Conservation (phyloP, 2,329 filamentous ascomycete genomes). For the Microdochium bolleyi region DNA sequence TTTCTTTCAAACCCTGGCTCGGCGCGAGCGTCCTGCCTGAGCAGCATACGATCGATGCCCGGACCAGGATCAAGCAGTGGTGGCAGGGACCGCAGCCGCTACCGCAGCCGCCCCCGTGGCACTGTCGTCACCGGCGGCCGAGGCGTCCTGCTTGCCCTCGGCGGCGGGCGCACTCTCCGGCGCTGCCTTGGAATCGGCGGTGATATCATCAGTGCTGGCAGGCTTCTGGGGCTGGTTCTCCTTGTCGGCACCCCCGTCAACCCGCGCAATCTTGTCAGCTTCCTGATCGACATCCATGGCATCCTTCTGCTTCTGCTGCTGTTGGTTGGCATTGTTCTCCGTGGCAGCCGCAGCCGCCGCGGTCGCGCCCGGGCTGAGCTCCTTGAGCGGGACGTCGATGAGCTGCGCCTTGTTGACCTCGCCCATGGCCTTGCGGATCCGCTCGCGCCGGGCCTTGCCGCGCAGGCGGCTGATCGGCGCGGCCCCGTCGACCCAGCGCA, state of each 20-base stretch:
- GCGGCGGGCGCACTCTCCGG: too few relatives aligned
- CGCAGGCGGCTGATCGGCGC: slow-evolving; percentile 47
- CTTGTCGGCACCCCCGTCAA: slow-evolving; percentile 29
- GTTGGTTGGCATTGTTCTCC: slow-evolving; percentile 2
- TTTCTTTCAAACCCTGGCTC: too few relatives aligned
- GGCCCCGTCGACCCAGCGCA: slow-evolving; percentile 79
- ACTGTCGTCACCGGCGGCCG: too few relatives aligned
- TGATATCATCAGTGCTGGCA: not conserved
- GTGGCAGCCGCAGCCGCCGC: slow-evolving; percentile 7
- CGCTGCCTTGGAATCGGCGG: not conserved
- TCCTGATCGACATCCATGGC: not conserved
- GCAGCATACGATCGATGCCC: too few relatives aligned
- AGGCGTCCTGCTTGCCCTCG: too few relatives aligned
- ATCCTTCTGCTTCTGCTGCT: not conserved
- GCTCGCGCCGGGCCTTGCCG: slow-evolving; percentile 46
- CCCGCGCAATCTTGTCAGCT: not conserved
- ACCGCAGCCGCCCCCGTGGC: not conserved
- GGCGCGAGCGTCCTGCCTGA: too few relatives aligned
- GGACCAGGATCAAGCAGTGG: too few relatives aligned
- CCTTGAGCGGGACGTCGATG: slow-evolving; percentile 13
- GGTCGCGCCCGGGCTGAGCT: slow-evolving; percentile 13
- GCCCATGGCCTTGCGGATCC: slow-evolving; percentile 47
- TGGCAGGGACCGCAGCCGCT: too few relatives aligned
- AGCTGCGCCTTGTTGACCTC: slow-evolving; percentile 36
- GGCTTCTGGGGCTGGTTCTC: slow-evolving; percentile 28